A percentile compares a stretch with the other conserved stretches of the same genome.
phyloP scores from a whole-genome alignment of 1,284 basidiomycete species.

The Cystobasidium pallidum region DNA sequence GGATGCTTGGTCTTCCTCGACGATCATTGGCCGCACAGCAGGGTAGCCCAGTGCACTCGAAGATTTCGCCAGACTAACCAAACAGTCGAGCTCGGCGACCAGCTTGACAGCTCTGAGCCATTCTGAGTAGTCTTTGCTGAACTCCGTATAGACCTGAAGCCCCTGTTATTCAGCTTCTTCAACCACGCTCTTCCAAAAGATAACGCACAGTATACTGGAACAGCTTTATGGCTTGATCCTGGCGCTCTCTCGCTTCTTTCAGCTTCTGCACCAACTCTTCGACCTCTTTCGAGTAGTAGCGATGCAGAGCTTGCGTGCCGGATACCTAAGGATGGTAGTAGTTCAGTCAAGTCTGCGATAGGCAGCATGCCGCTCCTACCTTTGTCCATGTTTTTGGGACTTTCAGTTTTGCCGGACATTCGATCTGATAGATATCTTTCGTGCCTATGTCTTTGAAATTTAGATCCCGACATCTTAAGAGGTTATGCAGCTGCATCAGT shows the following conservation, averaged over 20 bases:
- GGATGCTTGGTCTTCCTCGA: slow-evolving; percentile 76
- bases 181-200: too few species aligned
- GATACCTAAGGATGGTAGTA: slow-evolving; percentile 31
- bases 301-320: slow-evolving; percentile 64
- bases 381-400: slow-evolving; percentile 84
- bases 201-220: slow-evolving; percentile 82
- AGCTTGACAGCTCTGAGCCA: slow-evolving; percentile 59
- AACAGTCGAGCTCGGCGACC: slow-evolving; percentile 87
- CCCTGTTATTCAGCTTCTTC: background rate
- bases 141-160: slow-evolving; percentile 51
- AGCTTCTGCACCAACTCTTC: slow-evolving; percentile 72
- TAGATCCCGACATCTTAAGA: slow-evolving; percentile 45
- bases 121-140: slow-evolving; percentile 53
- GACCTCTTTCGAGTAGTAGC: slow-evolving; percentile 77
- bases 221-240: slow-evolving; percentile 72
- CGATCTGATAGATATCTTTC: slow-evolving; percentile 63
- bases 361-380: slow-evolving; percentile 57
- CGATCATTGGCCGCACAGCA: slow-evolving; percentile 83
- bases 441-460: slow-evolving; percentile 52
- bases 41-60: slow-evolving; percentile 89
- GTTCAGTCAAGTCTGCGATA: slow-evolving; percentile 52
- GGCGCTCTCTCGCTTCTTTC: slow-evolving; percentile 89
- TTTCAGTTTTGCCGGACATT: slow-evolving; percentile 67
- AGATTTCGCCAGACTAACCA: slow-evolving; percentile 88
- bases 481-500: background rate